These are phyloP conservation scores for Paecilomyces variotii DNA, from an alignment of 2,329 filamentous ascomycete genomes.

Conservation along the genomic window DNA sequence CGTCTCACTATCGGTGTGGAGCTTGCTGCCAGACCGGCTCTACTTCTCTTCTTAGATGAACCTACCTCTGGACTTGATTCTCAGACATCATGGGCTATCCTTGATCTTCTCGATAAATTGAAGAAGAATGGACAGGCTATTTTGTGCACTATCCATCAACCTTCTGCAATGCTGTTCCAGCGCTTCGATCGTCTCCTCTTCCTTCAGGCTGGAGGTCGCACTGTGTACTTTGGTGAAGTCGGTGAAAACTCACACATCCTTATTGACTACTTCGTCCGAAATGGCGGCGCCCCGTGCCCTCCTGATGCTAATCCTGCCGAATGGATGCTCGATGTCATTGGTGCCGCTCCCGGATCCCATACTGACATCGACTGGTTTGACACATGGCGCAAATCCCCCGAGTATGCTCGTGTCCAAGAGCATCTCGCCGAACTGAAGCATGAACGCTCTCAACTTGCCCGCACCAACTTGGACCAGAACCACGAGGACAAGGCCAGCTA, in stretches of 20 bases:
- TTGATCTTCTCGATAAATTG: conserved; percentile 79
- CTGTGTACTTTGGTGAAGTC: conserved; percentile 62
- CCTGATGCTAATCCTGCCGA: conserved; percentile 64
- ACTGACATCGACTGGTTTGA: conserved; percentile 60
- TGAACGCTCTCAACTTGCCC: conserved; percentile 22
- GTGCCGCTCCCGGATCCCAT: conserved; percentile 55
- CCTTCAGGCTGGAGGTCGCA: conserved; percentile 54
- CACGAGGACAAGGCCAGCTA: conserved; percentile 44
- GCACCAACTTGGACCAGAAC: conserved; percentile 28
- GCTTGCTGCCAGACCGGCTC: conserved; percentile 79
- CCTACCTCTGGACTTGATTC: conserved; percentile 90
- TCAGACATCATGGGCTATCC: conserved; percentile 88
- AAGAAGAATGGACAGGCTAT: conserved; percentile 85
- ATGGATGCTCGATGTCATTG: conserved; percentile 58
- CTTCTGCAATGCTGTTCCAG: conserved; percentile 91
- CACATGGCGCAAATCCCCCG: conserved; percentile 52
- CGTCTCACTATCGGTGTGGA: conserved; percentile 94
- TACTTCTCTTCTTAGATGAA: conserved; percentile 89
- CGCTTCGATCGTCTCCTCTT: conserved; percentile 63
- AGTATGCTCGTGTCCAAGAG: conserved; percentile 31
- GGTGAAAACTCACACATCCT: conserved; percentile 46
- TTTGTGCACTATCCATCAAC: conserved; percentile 95
- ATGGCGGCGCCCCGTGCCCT: conserved; percentile 53
- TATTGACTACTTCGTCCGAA: conserved; percentile 55
- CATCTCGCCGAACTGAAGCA: conserved; percentile 41